A percentile compares a stretch with the other conserved stretches of the same genome.
Evolutionary conservation across 1,139 yeast genomes (phyloP).

Genomic region (Wickerhamomyces sp.): DNA sequence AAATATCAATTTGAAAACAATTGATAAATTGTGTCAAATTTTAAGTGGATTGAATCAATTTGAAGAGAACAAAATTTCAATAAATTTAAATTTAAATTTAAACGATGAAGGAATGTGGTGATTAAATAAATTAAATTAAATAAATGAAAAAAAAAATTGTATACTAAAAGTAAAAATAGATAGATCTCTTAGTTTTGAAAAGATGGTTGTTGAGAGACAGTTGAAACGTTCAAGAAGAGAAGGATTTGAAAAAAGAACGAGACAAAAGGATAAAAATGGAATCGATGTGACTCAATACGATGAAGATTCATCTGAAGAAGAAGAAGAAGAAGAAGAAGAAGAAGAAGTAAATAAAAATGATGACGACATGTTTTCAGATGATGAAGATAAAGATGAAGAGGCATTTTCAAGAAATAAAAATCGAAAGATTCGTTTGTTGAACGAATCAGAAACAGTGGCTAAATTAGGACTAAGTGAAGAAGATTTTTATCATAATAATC

Average conservation of each 20-base stretch:
- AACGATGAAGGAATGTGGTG: conserved; percentile 24
- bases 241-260: conserved; percentile 1
- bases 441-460: too few species aligned
- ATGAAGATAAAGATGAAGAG: conserved; percentile 5
- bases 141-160: too few species aligned
- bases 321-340: conserved; percentile 4
- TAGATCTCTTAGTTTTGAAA: too few species aligned
- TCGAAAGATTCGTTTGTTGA: too few species aligned
- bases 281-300: conserved; percentile 14
- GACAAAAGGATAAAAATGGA: too few species aligned
- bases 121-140: too few species aligned
- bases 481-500: too few species aligned
- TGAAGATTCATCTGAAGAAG: conserved; percentile 19
- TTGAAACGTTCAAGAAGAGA: too few species aligned
- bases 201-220: too few species aligned
- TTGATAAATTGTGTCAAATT: conserved; percentile 11
- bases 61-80: conserved; percentile 12
- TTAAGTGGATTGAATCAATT: conserved; percentile 16
- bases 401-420: conserved; percentile 2
- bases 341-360: conserved; percentile 8
- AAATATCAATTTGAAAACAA: conserved; percentile 7
- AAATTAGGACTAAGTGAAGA: too few species aligned
- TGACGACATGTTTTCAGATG: conserved; percentile 19
- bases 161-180: too few species aligned
- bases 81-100: conserved; percentile 13